A percentile compares a stretch with the other conserved stretches of the same genome.
phyloP scores from a whole-genome alignment of 768 basidiomycete species.

The Dendrothele bispora region DNA sequence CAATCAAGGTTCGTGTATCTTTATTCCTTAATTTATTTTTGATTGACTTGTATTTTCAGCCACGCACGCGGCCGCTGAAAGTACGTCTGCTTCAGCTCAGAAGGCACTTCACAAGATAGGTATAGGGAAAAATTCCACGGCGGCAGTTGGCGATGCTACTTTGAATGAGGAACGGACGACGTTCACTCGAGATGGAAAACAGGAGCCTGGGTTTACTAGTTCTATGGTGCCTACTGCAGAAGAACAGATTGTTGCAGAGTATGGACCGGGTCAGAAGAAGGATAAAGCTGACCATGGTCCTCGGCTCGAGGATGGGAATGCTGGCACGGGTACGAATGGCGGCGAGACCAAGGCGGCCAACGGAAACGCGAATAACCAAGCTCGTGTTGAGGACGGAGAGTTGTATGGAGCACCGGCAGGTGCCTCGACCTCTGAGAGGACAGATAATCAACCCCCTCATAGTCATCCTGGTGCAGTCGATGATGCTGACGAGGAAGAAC shows the following conservation, averaged over 20 bases:
- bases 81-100: conserved; percentile 30
- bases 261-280: conserved; percentile 30
- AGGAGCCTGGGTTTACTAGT: conserved; percentile 57
- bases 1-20: conserved; percentile 47
- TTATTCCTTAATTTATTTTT: not conserved
- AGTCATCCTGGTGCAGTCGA: conserved; percentile 43
- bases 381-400: conserved; percentile 36
- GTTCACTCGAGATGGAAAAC: conserved; percentile 48
- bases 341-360: not conserved
- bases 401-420: conserved; percentile 58
- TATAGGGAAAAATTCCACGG: conserved; percentile 36
- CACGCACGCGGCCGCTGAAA: conserved; percentile 37
- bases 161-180: conserved; percentile 53
- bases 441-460: conserved; percentile 48
- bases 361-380: conserved; percentile 28
- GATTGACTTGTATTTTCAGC: conserved; percentile 33
- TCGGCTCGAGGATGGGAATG: not conserved
- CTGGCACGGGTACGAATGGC: not conserved
- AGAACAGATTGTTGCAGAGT: conserved; percentile 60
- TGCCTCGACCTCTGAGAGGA: conserved; percentile 38
- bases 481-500: conserved; percentile 49
- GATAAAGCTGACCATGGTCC: conserved; percentile 7
- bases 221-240: conserved; percentile 69
- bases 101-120: conserved; percentile 44
- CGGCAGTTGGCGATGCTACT: conserved; percentile 38